Evolutionary conservation across 2,329 filamentous ascomycete genomes (phyloP).

Genomic region (Pestalotiopsis sp.): DNA sequence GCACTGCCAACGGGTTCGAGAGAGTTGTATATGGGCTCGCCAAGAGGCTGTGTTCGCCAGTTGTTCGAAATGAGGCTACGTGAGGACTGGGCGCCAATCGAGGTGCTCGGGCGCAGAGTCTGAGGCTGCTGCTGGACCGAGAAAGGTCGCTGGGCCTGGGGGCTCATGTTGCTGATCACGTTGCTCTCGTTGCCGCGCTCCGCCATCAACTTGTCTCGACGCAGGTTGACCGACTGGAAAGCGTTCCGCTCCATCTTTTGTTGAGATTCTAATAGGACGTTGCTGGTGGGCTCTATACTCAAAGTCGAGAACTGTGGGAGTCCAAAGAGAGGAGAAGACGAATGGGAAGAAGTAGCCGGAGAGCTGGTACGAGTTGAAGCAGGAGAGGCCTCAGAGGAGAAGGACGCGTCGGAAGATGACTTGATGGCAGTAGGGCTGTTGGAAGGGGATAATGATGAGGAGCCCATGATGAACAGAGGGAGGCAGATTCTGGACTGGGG

Average conservation of each 20-base stretch:
- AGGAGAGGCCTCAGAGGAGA: slow-evolving; percentile 26
- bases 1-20: slow-evolving; percentile 17
- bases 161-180: slow-evolving; percentile 9
- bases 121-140: slow-evolving; percentile 16
- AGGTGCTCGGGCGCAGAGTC: slow-evolving; percentile 18
- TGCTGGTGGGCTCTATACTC: slow-evolving; percentile 22
- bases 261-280: slow-evolving; percentile 17
- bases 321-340: slow-evolving; percentile 23
- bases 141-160: slow-evolving; percentile 16
- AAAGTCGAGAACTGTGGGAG: slow-evolving; percentile 16
- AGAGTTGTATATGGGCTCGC: slow-evolving; percentile 16
- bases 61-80: slow-evolving; percentile 29
- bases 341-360: slow-evolving; percentile 20
- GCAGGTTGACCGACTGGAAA: slow-evolving; percentile 29
- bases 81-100: slow-evolving; percentile 11
- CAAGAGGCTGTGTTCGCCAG: slow-evolving; percentile 25
- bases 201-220: slow-evolving; percentile 24
- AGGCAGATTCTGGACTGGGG: slow-evolving; percentile 11
- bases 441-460: slow-evolving; percentile 18
- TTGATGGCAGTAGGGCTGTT: slow-evolving; percentile 20
- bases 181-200: slow-evolving; percentile 20
- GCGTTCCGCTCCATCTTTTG: slow-evolving; percentile 28
- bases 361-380: slow-evolving; percentile 28
- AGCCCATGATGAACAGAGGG: slow-evolving; percentile 25
- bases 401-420: slow-evolving; percentile 28